Conservation (phyloP, 116 monocot species). For the Thalassia testudinum region DNA sequence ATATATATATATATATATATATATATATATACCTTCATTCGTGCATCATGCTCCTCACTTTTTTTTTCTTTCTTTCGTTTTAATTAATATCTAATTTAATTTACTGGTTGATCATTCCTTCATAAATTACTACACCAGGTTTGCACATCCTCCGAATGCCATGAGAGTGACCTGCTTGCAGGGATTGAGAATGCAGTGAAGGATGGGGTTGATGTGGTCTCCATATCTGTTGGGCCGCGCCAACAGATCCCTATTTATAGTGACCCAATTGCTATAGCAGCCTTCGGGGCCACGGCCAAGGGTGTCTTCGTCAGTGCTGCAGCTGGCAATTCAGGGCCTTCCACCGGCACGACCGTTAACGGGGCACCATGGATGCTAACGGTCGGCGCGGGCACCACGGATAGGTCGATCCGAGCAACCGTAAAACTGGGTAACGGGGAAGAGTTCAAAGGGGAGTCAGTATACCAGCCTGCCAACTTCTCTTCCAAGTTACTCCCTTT, state of each 20-base stretch:
- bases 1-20: no score
- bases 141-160: constrained; percentile 27
- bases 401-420: constrained; percentile 44
- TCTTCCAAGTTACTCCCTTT: neutral
- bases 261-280: constrained; percentile 71
- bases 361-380: constrained; percentile 80
- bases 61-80: no score
- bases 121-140: no score
- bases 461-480: constrained; percentile 5
- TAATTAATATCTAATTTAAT: no score
- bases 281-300: constrained; percentile 41
- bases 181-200: constrained; percentile 61
- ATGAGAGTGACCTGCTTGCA: constrained; percentile 73
- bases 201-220: constrained; percentile 70
- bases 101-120: no score
- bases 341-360: constrained; percentile 32
- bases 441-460: constrained; percentile 49
- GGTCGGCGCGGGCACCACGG: constrained; percentile 55
- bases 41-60: no score
- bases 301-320: constrained; percentile 58
- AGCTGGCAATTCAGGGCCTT: constrained; percentile 64
- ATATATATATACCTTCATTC: no score
- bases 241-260: constrained; percentile 44
- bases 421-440: constrained; percentile 29
- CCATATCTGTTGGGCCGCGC: constrained; percentile 58